These are phyloP conservation scores for Hortaea sp. DNA, from an alignment of 2,329 filamentous ascomycete genomes.

Conservation along the genomic window DNA sequence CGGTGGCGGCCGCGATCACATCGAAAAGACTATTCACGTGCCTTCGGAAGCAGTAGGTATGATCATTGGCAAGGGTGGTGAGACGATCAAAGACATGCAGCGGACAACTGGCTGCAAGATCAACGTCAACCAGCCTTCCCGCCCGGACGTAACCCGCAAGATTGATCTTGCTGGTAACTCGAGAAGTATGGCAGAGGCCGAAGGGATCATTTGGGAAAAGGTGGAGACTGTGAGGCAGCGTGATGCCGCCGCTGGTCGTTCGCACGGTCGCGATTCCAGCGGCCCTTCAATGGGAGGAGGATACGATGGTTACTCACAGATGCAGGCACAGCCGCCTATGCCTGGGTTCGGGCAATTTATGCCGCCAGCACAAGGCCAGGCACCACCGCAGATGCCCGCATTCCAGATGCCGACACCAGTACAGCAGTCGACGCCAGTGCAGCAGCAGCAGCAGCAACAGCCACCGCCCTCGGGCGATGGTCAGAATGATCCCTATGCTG, in stretches of 20 bases:
- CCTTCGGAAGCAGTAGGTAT: slow-evolving; percentile 88
- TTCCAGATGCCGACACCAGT: slow-evolving; percentile 22
- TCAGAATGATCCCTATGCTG: slow-evolving; percentile 10
- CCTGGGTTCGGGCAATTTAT: slow-evolving; percentile 22
- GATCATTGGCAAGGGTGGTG: slow-evolving; percentile 89
- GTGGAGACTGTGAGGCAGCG: slow-evolving; percentile 68
- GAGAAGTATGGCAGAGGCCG: slow-evolving; percentile 70
- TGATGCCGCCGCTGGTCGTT: slow-evolving; percentile 25
- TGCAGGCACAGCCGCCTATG: slow-evolving; percentile 28
- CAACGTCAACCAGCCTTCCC: slow-evolving; percentile 76
- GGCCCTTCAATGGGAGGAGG: slow-evolving; percentile 20
- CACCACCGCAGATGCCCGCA: slow-evolving; percentile 20
- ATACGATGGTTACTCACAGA: slow-evolving; percentile 38
- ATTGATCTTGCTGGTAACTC: slow-evolving; percentile 74
- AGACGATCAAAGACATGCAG: slow-evolving; percentile 93
- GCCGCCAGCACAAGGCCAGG: slow-evolving; percentile 15
- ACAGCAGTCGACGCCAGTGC: not conserved
- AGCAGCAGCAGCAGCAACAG: slow-evolving; percentile 10
- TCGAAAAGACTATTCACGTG: slow-evolving; percentile 74
- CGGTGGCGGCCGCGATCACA: slow-evolving; percentile 42
- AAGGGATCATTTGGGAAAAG: slow-evolving; percentile 80
- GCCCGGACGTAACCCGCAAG: slow-evolving; percentile 71
- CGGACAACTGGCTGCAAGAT: slow-evolving; percentile 83
- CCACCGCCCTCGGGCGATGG: slow-evolving; percentile 8
- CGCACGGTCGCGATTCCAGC: slow-evolving; percentile 1